A percentile compares a stretch with the other conserved stretches of the same genome.
These are phyloP conservation scores for Chaetoceros tenuissimus DNA, from an alignment of 108 stramenopile species.

Conservation along the genomic window DNA sequence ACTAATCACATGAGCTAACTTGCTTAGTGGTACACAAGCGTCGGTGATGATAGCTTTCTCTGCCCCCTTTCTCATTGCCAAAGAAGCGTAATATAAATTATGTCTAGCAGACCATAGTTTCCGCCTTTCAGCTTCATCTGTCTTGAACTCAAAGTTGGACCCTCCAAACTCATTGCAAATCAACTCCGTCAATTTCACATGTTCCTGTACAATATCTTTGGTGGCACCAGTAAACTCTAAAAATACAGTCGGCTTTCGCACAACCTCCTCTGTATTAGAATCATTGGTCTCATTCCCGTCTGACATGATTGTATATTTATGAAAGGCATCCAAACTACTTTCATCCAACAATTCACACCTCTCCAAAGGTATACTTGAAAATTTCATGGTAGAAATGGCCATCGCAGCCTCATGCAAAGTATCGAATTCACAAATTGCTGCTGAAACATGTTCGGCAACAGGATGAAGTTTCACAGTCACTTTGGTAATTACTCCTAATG, in stretches of 20 bases:
- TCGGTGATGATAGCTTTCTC: constrained; percentile 70
- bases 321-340: constrained; percentile 59
- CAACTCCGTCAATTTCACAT: constrained; percentile 31
- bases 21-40: constrained; percentile 89
- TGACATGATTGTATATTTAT: constrained; percentile 25
- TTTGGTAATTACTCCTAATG: constrained; percentile 33
- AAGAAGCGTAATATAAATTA: constrained; percentile 69
- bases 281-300: constrained; percentile 7
- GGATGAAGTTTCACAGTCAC: constrained; percentile 84
- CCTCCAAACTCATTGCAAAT: constrained; percentile 41
- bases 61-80: constrained; percentile 45
- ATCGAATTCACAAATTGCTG: constrained; percentile 72
- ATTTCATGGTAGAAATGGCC: constrained; percentile 59
- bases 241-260: constrained; percentile 65
- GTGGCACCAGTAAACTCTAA: constrained; percentile 67
- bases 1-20: constrained; percentile 72
- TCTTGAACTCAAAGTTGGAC: constrained; percentile 41
- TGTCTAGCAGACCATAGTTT: constrained; percentile 86
- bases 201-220: constrained; percentile 30
- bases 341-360: constrained; percentile 81
- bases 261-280: constrained; percentile 18
- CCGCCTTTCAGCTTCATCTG: constrained; percentile 49
- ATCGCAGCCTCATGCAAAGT: constrained; percentile 56
- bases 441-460: constrained; percentile 51
- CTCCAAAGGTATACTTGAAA: constrained; percentile 51